A percentile compares a stretch with the other conserved stretches of the same genome.
Evolutionary conservation across 2,329 filamentous ascomycete species (phyloP).

Genomic region (Cladosporium sp.): DNA sequence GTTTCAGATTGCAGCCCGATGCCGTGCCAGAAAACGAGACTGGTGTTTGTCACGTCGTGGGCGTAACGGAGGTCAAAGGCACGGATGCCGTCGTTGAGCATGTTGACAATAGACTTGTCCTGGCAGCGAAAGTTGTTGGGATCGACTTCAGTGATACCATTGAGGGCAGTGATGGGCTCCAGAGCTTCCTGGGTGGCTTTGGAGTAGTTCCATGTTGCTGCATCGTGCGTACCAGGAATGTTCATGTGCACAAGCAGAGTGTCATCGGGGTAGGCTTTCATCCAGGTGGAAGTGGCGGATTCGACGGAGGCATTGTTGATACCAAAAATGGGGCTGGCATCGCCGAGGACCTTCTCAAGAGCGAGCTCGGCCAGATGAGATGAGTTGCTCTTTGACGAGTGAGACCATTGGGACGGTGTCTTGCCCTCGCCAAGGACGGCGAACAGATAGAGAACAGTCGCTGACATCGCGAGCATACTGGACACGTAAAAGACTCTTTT

Average conservation of each 20-base stretch:
- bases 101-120: slow-evolving; percentile 33
- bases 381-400: not conserved
- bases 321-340: slow-evolving; percentile 44
- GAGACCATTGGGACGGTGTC: not conserved
- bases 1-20: slow-evolving; percentile 42
- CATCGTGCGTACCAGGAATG: slow-evolving; percentile 50
- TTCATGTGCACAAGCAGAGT: slow-evolving; percentile 45
- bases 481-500: not conserved
- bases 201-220: slow-evolving; percentile 51
- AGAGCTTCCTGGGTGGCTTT: slow-evolving; percentile 40
- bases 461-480: slow-evolving; percentile 9
- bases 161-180: slow-evolving; percentile 37
- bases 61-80: slow-evolving; percentile 51
- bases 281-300: slow-evolving; percentile 39
- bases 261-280: slow-evolving; percentile 41
- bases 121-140: slow-evolving; percentile 43
- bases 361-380: slow-evolving; percentile 34
- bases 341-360: slow-evolving; percentile 39
- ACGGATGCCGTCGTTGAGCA: slow-evolving; percentile 46
- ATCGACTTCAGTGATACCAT: slow-evolving; percentile 32
- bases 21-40: slow-evolving; percentile 48
- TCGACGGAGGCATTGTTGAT: slow-evolving; percentile 16
- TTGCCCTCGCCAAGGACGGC: slow-evolving; percentile 2
- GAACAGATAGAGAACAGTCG: slow-evolving; percentile 7
- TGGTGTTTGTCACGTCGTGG: slow-evolving; percentile 42